phyloP scores from a whole-genome alignment of 2,329 filamentous ascomycete species.

The Aspergillus novofumigatus region DNA sequence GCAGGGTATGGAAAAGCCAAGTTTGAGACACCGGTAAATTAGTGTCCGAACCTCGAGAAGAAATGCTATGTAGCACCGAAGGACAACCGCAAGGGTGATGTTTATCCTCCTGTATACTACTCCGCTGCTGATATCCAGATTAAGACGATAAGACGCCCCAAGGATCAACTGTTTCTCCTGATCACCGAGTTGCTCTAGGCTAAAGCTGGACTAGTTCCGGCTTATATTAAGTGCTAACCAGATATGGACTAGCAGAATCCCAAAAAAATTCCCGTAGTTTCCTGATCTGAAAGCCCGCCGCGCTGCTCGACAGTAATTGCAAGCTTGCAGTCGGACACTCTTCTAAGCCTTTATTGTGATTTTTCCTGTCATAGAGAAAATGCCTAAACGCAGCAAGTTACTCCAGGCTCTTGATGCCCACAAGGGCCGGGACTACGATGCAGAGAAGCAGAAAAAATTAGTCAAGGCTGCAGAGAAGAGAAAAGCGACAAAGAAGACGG shows the following conservation, averaged over 20 bases:
- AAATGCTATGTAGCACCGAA: background rate
- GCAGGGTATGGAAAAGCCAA: background rate
- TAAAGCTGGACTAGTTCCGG: constrained; percentile 12
- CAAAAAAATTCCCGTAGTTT: constrained; percentile 33
- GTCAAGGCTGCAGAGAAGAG: constrained; percentile 46
- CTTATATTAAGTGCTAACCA: constrained; percentile 13
- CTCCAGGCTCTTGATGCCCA: constrained; percentile 55
- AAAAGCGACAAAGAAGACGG: constrained; percentile 33
- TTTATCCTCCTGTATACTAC: background rate
- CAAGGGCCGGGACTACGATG: constrained; percentile 63
- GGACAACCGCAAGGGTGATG: constrained; percentile 1
- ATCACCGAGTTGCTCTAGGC: constrained; percentile 1
- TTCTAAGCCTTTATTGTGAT: constrained; percentile 7
- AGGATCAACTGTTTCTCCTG: constrained; percentile 23
- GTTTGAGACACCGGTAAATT: background rate
- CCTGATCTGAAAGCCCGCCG: constrained; percentile 11
- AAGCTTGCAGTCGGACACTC: background rate
- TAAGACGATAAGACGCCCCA: constrained; percentile 17
- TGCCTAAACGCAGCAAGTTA: constrained; percentile 56
- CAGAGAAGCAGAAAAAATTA: constrained; percentile 73
- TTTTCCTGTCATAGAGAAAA: constrained; percentile 16
- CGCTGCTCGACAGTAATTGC: background rate
- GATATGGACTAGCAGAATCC: constrained; percentile 18
- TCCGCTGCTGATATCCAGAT: background rate
- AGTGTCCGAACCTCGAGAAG: background rate